Base-by-base conservation (phyloP, 2,329 filamentous ascomycete genomes). In the Trichoderma polysporum region DNA sequence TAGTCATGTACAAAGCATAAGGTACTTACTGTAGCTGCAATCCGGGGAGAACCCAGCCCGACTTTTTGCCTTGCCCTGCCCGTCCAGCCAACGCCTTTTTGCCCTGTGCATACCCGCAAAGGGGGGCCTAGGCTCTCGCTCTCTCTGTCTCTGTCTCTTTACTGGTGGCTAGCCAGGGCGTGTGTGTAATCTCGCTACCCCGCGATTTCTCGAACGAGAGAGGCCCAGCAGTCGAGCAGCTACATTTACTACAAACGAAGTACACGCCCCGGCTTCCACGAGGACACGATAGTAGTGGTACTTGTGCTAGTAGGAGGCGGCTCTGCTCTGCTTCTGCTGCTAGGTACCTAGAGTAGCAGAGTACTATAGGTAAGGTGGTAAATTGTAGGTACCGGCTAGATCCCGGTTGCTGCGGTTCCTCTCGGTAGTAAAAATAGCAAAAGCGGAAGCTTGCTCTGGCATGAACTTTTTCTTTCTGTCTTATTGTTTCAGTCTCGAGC, bases 161-260 rank as follows among this genome's bases (percentile, higher is more conserved):
- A n/a, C n/a, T n/a, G n/a, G 41, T 19, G 37, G 9, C 41, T 19
- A 45, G 41, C 41, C 22, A 37, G 37, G 59, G 60, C 60, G 60
- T 63, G 49, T 45, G 27, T 25, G 29, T 35, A 60, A 63, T 52
- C 59, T 63, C 35, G 37, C 64, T 66, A 60, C 64, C 64, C 64
- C 64, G 64, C 67, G 67, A 66, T 68, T 64, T 39, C 37, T 37
- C 25, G 19, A 29, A 56, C 3, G 9, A 10, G 47, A n/a, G 2
- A n/a, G n/a, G n/a, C n/a, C n/a, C n/a, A n/a, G n/a, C n/a, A n/a
- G n/a, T n/a, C n/a, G n/a, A n/a, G n/a, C n/a, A n/a, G n/a, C n/a
- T n/a, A n/a, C n/a, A n/a, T n/a, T n/a, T n/a, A n/a, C n/a, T n/a
- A n/a, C n/a, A 29, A 47, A 41, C 22, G 6, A 35, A 39, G 29